Percentiles rank a stretch among this genome's conserved stretches.
These are phyloP conservation scores for Brassica hybrid DNA, from an alignment of 441 rosid genomes.

Conservation along the genomic window DNA sequence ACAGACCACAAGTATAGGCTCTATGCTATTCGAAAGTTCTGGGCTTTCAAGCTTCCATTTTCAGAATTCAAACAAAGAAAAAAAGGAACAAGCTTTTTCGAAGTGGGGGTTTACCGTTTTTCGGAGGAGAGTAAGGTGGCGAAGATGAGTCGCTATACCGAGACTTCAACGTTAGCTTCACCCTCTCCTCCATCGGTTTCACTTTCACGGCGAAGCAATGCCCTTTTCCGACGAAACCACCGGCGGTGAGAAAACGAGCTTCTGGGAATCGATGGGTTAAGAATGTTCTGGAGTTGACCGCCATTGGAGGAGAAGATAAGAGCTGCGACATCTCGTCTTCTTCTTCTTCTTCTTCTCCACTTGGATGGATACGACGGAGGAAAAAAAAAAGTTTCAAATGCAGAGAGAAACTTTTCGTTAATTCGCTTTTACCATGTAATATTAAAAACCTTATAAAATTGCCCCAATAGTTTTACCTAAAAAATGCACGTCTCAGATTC, in stretches of 20 bases:
- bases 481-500: conserved; percentile 20
- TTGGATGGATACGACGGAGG: conserved; percentile 11
- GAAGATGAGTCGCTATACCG: conserved; percentile 47
- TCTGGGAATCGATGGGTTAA: conserved; percentile 45
- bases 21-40: neutral
- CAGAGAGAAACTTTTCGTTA: conserved; percentile 13
- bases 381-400: neutral
- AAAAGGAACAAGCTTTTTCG: neutral
- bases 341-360: conserved; percentile 14
- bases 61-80: neutral
- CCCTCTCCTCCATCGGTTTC: conserved; percentile 29
- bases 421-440: conserved; percentile 7
- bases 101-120: conserved; percentile 31
- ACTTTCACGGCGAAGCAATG: conserved; percentile 28
- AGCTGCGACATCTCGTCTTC: conserved; percentile 55
- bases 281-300: conserved; percentile 31
- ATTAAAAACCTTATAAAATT: neutral
- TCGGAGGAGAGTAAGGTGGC: conserved; percentile 35
- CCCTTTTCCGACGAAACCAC: conserved; percentile 32
- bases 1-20: neutral
- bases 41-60: neutral
- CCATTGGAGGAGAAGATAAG: conserved; percentile 44
- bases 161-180: conserved; percentile 55
- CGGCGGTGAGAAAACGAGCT: conserved; percentile 27
- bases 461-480: neutral